These are phyloP conservation scores for Wickerhamiella allomyrinae DNA, from an alignment of 805 yeast species.

Conservation along the genomic window DNA sequence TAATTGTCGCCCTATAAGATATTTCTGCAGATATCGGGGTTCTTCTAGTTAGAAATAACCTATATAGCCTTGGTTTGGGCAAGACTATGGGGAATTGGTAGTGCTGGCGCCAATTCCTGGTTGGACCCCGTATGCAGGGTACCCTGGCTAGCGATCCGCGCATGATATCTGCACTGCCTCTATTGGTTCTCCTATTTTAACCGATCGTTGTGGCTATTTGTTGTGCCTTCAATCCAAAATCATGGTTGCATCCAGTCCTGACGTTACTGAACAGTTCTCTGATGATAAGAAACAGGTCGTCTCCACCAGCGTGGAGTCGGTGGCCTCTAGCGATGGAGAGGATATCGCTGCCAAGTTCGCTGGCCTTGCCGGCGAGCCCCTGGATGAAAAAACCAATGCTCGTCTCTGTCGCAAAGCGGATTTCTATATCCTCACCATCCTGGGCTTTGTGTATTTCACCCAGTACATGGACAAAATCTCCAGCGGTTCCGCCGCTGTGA, in stretches of 20 bases:
- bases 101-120: neutral
- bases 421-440: conserved; percentile 34
- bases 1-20: too few species aligned
- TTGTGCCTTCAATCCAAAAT: too few species aligned
- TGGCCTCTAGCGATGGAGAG: neutral
- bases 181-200: neutral
- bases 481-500: conserved; percentile 37
- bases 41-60: neutral
- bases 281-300: too few species aligned
- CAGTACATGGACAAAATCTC: conserved; percentile 51
- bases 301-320: neutral
- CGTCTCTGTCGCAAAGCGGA: conserved; percentile 37
- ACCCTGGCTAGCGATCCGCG: too few species aligned
- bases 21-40: too few species aligned
- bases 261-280: neutral
- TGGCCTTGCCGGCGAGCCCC: neutral
- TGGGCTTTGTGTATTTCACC: conserved; percentile 35
- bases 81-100: too few species aligned
- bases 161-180: neutral
- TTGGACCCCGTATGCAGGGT: too few species aligned
- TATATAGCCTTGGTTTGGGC: neutral
- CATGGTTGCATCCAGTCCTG: too few species aligned
- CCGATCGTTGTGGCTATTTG: too few species aligned
- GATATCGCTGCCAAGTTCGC: conserved; percentile 8
- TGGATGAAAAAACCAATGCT: conserved; percentile 17